Conservation (phyloP, 805 yeast genomes). For the Vanderwaltozyma tropicalis region DNA sequence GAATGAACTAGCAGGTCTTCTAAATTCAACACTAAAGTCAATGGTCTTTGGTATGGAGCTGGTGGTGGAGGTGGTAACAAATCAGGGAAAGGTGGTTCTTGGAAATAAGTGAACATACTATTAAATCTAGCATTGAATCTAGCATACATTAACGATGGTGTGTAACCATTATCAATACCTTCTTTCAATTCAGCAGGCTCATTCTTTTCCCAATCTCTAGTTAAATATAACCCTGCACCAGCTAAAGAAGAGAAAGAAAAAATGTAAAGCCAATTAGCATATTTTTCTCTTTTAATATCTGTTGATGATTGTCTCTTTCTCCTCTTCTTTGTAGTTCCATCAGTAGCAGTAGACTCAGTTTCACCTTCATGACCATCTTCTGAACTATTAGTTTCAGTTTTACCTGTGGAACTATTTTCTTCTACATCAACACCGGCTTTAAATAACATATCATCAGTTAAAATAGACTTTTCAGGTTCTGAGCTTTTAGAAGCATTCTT, state of each 20-base stretch:
- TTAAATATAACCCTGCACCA: conserved; percentile 54
- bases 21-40: conserved; percentile 77
- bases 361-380: conserved; percentile 11
- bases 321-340: conserved; percentile 19
- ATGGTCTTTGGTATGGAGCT: conserved; percentile 84
- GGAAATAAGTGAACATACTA: conserved; percentile 70
- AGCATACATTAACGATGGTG: conserved; percentile 52
- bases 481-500: not conserved
- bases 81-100: conserved; percentile 89
- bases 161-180: conserved; percentile 54
- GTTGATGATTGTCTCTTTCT: conserved; percentile 58
- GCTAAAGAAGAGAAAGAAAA: conserved; percentile 37
- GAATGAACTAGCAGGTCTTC: conserved; percentile 89
- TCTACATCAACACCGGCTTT: conserved; percentile 73
- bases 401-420: conserved; percentile 10
- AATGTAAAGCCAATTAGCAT: conserved; percentile 65
- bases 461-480: conserved; percentile 35
- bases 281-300: conserved; percentile 72
- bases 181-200: conserved; percentile 53
- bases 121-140: conserved; percentile 64
- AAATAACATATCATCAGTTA: conserved; percentile 72
- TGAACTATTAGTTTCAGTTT: conserved; percentile 7
- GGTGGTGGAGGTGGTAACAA: conserved; percentile 87
- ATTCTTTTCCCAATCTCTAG: conserved; percentile 76
- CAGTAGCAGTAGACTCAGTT: conserved; percentile 8